These are phyloP conservation scores for Grifola frondosa DNA, from an alignment of 1,284 basidiomycete species.

Conservation along the genomic window DNA sequence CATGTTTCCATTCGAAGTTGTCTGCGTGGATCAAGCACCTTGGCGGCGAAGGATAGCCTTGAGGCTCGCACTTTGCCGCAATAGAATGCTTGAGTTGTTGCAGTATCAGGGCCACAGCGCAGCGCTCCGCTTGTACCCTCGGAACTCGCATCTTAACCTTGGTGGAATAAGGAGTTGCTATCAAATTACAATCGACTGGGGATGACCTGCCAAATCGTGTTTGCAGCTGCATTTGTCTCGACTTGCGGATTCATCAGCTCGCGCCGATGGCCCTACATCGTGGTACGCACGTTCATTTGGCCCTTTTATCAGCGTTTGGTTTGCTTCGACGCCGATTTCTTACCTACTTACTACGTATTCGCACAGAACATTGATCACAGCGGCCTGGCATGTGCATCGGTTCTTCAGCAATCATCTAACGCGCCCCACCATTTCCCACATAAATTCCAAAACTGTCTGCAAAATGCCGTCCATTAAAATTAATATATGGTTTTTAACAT, in stretches of 20 bases:
- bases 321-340: too few relatives aligned
- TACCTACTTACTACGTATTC: too few relatives aligned
- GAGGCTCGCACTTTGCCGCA: conserved; percentile 12
- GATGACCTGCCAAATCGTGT: conserved; percentile 4
- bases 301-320: conserved; percentile 16
- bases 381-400: too few relatives aligned
- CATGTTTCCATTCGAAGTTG: not conserved
- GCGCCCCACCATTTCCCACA: too few relatives aligned
- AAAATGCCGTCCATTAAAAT: too few relatives aligned
- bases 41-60: conserved; percentile 5
- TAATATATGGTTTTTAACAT: too few relatives aligned
- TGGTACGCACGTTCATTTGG: conserved; percentile 13
- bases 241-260: conserved; percentile 9
- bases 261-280: conserved; percentile 14
- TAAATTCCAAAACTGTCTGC: too few relatives aligned
- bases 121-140: conserved; percentile 20
- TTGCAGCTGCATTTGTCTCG: too few relatives aligned
- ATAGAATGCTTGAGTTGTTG: conserved; percentile 4
- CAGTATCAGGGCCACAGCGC: conserved; percentile 9
- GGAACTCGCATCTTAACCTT: conserved; percentile 14
- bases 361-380: too few relatives aligned
- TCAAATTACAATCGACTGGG: conserved; percentile 12
- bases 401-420: too few relatives aligned
- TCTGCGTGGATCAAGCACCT: not conserved
- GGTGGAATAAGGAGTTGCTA: conserved; percentile 4